A percentile compares a stretch with the other conserved stretches of the same genome.
Conservation (phyloP, 2,329 filamentous ascomycete genomes). For the Fusarium coicis region DNA sequence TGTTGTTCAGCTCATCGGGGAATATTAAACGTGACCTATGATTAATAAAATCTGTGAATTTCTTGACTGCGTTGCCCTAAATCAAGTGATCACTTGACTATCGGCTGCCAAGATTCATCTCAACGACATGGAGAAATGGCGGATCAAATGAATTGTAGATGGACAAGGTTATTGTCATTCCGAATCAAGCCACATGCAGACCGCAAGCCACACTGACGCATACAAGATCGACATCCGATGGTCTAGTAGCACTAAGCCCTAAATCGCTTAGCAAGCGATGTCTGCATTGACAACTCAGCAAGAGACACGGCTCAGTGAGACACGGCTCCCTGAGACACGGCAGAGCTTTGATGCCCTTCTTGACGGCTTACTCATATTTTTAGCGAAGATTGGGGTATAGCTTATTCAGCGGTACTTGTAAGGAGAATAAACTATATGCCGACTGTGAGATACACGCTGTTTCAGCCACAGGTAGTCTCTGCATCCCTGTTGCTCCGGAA, state of each 20-base stretch:
- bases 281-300: neutral
- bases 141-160: neutral
- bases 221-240: too few species aligned
- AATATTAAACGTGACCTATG: neutral
- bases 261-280: accelerated
- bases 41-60: neutral
- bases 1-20: accelerated
- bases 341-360: neutral
- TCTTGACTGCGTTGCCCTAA: neutral
- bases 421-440: neutral
- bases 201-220: too few species aligned
- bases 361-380: neutral
- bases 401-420: too few species aligned
- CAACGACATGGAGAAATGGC: neutral
- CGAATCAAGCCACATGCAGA: neutral
- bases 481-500: neutral
- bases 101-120: neutral
- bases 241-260: neutral
- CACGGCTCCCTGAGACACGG: neutral
- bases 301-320: neutral
- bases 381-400: accelerated
- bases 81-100: neutral
- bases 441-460: neutral
- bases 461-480: neutral
- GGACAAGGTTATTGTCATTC: neutral